phyloP scores from a whole-genome alignment of 257 asterid genomes.

The Jasminum sambac region DNA sequence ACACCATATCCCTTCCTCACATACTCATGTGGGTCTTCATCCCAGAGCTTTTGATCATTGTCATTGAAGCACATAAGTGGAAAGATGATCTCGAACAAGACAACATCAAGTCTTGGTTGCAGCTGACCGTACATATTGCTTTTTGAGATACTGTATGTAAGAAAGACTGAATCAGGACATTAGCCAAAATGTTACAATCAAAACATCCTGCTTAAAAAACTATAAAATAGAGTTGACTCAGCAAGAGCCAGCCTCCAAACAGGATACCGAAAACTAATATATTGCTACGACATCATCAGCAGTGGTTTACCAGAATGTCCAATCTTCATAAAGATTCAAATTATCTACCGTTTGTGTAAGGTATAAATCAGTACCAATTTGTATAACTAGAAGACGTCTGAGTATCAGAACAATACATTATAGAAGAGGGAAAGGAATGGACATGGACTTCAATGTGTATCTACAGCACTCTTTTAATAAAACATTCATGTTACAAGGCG shows the following conservation, averaged over 20 bases:
- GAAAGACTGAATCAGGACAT: slow-evolving; percentile 24
- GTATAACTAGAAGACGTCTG: background rate
- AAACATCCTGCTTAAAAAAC: background rate
- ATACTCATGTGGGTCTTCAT: slow-evolving; percentile 97
- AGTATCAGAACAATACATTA: background rate
- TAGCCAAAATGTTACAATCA: slow-evolving; percentile 12
- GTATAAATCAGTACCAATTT: background rate
- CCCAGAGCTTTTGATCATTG: slow-evolving; percentile 94
- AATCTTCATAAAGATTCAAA: background rate
- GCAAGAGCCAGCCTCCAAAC: background rate
- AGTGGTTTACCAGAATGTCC: background rate
- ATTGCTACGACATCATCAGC: background rate
- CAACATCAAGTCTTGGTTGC: slow-evolving; percentile 80
- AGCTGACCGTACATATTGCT: slow-evolving; percentile 78
- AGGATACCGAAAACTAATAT: background rate
- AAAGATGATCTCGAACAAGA: slow-evolving; percentile 88
- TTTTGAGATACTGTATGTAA: slow-evolving; percentile 79
- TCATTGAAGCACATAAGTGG: slow-evolving; percentile 98
- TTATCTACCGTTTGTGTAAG: background rate
- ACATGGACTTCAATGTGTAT: background rate
- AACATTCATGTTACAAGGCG: background rate
- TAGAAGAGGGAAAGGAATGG: background rate
- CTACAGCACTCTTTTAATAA: slow-evolving; percentile 1
- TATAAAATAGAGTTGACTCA: background rate
- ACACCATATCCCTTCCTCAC: slow-evolving; percentile 99